Evolutionary conservation across 257 asterid species (phyloP).

Genomic region (Salvia miltiorrhiza): DNA sequence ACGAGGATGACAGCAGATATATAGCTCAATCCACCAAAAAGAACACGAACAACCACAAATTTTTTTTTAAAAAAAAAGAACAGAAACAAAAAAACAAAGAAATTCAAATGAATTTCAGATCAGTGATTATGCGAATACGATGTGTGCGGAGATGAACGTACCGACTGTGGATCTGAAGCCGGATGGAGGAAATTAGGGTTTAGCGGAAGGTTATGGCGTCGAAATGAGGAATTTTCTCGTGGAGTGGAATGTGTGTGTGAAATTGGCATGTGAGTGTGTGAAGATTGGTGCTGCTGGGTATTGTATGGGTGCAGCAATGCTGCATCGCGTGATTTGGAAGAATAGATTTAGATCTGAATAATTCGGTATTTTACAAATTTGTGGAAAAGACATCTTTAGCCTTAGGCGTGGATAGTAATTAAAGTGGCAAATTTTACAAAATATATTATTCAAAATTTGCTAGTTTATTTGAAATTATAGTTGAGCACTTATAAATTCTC

Average conservation of each 20-base stretch:
- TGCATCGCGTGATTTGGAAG: constrained; percentile 28
- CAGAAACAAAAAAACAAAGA: neutral
- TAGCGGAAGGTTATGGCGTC: neutral
- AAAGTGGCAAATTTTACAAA: neutral
- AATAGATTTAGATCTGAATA: constrained; percentile 33
- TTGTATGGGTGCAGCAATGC: constrained; percentile 3
- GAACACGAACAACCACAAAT: neutral
- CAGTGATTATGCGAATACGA: neutral
- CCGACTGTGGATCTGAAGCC: constrained; percentile 25
- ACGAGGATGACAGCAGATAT: neutral
- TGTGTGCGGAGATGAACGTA: neutral
- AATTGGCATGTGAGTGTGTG: constrained; percentile 23
- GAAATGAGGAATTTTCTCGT: constrained; percentile 14
- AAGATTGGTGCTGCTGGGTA: neutral
- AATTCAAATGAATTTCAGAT: neutral
- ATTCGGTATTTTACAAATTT: neutral
- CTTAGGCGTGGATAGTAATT: neutral
- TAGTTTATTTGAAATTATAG: no score
- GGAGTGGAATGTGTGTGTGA: neutral
- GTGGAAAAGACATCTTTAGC: constrained; percentile 14
- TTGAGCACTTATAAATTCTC: no score
- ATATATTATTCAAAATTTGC: no score
- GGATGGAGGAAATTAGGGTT: constrained; percentile 15
- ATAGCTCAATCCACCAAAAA: constrained; percentile 5
- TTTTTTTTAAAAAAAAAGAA: neutral